These are phyloP conservation scores for Gossypium schwendimanii DNA, from an alignment of 441 rosid species.

Conservation along the genomic window DNA sequence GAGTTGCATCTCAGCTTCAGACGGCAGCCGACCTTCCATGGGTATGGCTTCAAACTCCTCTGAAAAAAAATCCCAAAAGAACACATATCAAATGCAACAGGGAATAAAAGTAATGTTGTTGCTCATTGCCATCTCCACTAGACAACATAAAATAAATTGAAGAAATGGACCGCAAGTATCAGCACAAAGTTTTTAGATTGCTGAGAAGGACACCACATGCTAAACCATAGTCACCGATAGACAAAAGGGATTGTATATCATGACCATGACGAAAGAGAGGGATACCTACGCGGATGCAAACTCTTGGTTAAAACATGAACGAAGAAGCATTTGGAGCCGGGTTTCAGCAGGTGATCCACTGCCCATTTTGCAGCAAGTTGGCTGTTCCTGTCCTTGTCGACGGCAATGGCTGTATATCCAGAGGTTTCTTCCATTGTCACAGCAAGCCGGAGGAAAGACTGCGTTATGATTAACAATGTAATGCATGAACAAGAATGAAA, in stretches of 20 bases:
- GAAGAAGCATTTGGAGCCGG: conserved; percentile 31
- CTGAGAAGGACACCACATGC: background rate
- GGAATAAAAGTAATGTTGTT: background rate
- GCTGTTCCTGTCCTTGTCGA: conserved; percentile 64
- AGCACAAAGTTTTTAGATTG: background rate
- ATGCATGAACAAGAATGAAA: background rate
- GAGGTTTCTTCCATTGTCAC: background rate
- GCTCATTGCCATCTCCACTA: background rate
- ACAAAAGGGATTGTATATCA: background rate
- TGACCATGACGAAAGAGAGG: background rate
- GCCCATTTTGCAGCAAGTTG: conserved; percentile 71
- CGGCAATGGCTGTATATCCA: conserved; percentile 35
- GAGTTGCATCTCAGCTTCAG: conserved; percentile 30
- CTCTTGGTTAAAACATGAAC: conserved; percentile 43
- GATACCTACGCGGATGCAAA: conserved; percentile 20
- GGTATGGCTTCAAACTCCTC: conserved; percentile 25
- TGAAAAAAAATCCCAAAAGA: conserved; percentile 10
- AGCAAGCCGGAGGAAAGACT: background rate
- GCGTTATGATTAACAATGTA: background rate
- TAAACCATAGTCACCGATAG: background rate
- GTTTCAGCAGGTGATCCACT: conserved; percentile 36
- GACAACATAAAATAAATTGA: too few relatives aligned
- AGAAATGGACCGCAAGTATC: background rate
- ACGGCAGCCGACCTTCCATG: conserved; percentile 37
- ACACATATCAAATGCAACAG: background rate